Conservation (phyloP, 352 stramenopile genomes). For the Globisporangium canariense region DNA sequence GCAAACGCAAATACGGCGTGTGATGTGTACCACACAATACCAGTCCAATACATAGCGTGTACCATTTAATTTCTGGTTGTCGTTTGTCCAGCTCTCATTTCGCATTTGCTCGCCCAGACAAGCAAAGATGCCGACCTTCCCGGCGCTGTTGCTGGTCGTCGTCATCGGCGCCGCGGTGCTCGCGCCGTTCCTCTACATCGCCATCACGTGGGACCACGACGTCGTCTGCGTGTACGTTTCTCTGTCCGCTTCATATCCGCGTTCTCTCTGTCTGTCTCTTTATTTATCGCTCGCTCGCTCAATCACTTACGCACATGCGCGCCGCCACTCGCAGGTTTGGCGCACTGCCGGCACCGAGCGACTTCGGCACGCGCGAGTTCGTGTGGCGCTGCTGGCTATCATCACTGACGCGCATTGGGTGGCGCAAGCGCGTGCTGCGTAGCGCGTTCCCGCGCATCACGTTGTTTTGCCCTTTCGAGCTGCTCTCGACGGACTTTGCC, state of each 20-base stretch:
- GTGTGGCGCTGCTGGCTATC: constrained; percentile 72
- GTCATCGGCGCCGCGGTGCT: constrained; percentile 52
- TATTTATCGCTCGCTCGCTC: no score
- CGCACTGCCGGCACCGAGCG: constrained; percentile 55
- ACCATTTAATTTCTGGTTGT: background rate
- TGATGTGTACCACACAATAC: no score
- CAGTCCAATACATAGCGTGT: background rate
- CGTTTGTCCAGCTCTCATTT: background rate
- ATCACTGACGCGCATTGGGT: constrained; percentile 48
- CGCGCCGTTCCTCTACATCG: constrained; percentile 63
- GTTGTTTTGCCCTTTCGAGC: constrained; percentile 63
- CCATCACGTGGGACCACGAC: constrained; percentile 78
- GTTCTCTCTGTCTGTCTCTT: no score
- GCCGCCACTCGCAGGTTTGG: constrained; percentile 31
- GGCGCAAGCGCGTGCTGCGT: constrained; percentile 46
- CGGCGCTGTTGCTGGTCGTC: constrained; percentile 30
- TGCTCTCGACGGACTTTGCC: constrained; percentile 74
- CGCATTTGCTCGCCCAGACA: background rate
- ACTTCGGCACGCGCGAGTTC: constrained; percentile 81
- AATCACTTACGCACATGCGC: no score
- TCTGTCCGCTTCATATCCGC: background rate
- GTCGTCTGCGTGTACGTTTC: constrained; percentile 45
- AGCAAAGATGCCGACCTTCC: background rate
- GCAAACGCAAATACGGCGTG: no score
- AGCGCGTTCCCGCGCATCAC: constrained; percentile 70